Conservation (phyloP, 345 rosid species). For the Hypericum androsaemum region DNA sequence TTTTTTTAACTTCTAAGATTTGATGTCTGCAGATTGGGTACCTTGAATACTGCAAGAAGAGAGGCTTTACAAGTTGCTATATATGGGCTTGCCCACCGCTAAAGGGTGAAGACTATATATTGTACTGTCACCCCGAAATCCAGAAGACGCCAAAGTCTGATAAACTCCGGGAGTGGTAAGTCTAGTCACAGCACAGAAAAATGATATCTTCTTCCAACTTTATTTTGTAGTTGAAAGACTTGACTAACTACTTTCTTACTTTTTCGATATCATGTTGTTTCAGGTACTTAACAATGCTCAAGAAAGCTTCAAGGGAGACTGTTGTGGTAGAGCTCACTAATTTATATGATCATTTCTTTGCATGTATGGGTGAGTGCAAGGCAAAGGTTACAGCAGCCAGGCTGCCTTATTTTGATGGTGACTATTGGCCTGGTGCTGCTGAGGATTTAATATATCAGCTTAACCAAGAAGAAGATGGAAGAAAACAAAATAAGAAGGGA, state of each 20-base stretch:
- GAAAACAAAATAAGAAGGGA: constrained; percentile 85
- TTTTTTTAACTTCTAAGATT: constrained; percentile 5
- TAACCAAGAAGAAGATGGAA: constrained; percentile 90
- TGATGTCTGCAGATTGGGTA: constrained; percentile 72
- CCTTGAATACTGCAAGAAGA: constrained; percentile 92
- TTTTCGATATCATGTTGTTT: constrained; percentile 10
- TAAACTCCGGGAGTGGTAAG: constrained; percentile 96
- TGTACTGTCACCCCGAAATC: constrained; percentile 99
- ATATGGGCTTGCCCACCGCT: constrained; percentile 99
- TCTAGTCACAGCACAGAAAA: constrained; percentile 10
- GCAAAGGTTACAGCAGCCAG: constrained; percentile 96
- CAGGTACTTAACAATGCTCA: constrained; percentile 90
- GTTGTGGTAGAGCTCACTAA: constrained; percentile 77
- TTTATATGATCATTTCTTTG: constrained; percentile 86
- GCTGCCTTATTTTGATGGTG: constrained; percentile 98
- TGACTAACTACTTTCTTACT: constrained; percentile 14
- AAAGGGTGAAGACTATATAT: constrained; percentile 97
- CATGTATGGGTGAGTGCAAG: constrained; percentile 71
- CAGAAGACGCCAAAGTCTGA: constrained; percentile 99
- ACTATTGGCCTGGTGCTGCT: constrained; percentile 99
- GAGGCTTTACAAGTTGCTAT: constrained; percentile 98
- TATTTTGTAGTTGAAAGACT: constrained; percentile 5
- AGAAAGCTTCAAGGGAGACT: constrained; percentile 78
- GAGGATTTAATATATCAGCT: constrained; percentile 88
- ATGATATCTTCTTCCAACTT: background rate